These are phyloP conservation scores for Debaryomyces fabryi DNA, from an alignment of 1,139 yeast species.

Conservation along the genomic window DNA sequence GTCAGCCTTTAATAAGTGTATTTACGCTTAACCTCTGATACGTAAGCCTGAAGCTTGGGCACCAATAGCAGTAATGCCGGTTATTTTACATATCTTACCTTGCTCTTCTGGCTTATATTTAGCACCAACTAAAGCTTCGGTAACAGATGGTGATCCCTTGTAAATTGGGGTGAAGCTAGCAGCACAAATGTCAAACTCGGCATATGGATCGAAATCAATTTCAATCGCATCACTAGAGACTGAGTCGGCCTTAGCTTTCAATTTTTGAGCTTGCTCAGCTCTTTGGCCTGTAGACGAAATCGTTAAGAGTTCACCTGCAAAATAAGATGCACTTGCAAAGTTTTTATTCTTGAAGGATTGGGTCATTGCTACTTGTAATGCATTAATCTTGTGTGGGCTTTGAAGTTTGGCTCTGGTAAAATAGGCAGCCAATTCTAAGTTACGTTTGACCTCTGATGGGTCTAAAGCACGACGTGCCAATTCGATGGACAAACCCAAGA, in stretches of 20 bases:
- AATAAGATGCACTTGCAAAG: slow-evolving; percentile 84
- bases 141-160: slow-evolving; percentile 65
- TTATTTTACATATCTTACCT: slow-evolving; percentile 78
- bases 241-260: slow-evolving; percentile 77
- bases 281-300: slow-evolving; percentile 72
- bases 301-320: slow-evolving; percentile 81
- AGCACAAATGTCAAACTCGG: slow-evolving; percentile 89
- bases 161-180: slow-evolving; percentile 88
- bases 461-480: slow-evolving; percentile 81
- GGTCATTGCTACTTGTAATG: slow-evolving; percentile 93
- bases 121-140: slow-evolving; percentile 92
- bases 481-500: slow-evolving; percentile 89
- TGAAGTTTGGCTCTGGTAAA: slow-evolving; percentile 85
- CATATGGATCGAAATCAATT: slow-evolving; percentile 89
- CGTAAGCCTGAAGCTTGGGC: slow-evolving; percentile 96
- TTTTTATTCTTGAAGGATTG: slow-evolving; percentile 88
- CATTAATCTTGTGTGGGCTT: slow-evolving; percentile 81
- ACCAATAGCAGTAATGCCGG: slow-evolving; percentile 79
- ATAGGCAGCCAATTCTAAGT: slow-evolving; percentile 92
- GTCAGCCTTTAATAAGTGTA: background rate
- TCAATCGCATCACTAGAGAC: slow-evolving; percentile 84
- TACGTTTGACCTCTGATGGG: slow-evolving; percentile 72
- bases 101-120: slow-evolving; percentile 75
- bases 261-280: slow-evolving; percentile 86
- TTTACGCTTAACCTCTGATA: slow-evolving; percentile 33